These are phyloP conservation scores for Blepharisma stoltei DNA, from an alignment of 73 alveolate species.

Conservation along the genomic window DNA sequence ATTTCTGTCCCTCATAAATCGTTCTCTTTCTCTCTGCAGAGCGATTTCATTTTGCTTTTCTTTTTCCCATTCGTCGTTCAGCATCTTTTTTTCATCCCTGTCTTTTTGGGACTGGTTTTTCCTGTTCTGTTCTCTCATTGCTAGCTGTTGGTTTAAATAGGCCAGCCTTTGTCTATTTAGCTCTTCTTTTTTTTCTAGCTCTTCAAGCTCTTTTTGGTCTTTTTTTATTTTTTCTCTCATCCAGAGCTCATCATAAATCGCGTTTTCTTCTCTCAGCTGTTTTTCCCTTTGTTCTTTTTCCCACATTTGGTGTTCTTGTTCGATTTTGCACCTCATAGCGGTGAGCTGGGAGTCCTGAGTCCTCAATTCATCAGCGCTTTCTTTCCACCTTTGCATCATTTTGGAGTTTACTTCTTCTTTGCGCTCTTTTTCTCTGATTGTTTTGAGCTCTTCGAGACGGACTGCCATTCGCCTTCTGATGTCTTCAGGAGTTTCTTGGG, in stretches of 20 bases:
- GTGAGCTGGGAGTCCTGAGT: slow-evolving; percentile 47
- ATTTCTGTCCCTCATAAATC: slow-evolving; percentile 48
- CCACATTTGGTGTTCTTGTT: slow-evolving; percentile 54
- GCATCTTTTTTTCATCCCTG: slow-evolving; percentile 51
- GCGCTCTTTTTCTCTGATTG: slow-evolving; percentile 31
- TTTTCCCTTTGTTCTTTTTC: slow-evolving; percentile 41
- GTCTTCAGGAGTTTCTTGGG: slow-evolving; percentile 55
- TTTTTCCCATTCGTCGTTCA: slow-evolving; percentile 47
- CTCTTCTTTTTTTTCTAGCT: slow-evolving; percentile 46
- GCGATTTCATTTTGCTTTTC: slow-evolving; percentile 58
- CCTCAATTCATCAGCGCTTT: slow-evolving; percentile 61
- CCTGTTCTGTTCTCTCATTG: slow-evolving; percentile 22
- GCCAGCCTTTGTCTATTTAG: slow-evolving; percentile 48
- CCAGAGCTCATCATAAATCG: slow-evolving; percentile 60
- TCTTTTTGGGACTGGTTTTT: slow-evolving; percentile 19
- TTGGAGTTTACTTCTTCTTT: slow-evolving; percentile 26
- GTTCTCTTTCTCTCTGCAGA: slow-evolving; percentile 45
- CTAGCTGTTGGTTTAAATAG: slow-evolving; percentile 46
- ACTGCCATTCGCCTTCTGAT: slow-evolving; percentile 50
- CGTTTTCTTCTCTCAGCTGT: slow-evolving; percentile 46
- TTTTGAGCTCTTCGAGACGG: slow-evolving; percentile 26
- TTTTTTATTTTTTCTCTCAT: slow-evolving; percentile 47
- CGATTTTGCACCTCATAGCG: slow-evolving; percentile 45
- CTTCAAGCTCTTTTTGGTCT: slow-evolving; percentile 50
- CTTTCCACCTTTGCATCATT: slow-evolving; percentile 44